These are phyloP conservation scores for Boletus sp. DNA, from an alignment of 768 basidiomycete genomes.

Conservation along the genomic window DNA sequence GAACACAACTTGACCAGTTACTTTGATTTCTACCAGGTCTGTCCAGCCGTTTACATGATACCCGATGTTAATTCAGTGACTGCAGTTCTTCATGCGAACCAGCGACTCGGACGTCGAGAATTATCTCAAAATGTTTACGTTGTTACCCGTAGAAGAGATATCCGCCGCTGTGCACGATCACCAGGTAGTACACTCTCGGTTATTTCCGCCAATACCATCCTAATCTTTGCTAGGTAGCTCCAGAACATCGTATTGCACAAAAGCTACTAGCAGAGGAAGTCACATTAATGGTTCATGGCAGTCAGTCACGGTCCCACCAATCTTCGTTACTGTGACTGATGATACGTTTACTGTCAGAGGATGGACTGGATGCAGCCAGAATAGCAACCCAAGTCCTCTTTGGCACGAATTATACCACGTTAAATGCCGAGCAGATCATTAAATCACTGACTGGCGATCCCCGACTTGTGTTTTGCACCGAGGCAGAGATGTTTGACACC, in stretches of 20 bases:
- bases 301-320: conserved; percentile 32
- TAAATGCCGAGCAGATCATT: conserved; percentile 56
- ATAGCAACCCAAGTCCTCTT: conserved; percentile 47
- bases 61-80: neutral
- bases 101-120: conserved; percentile 75
- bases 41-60: neutral
- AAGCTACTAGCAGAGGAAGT: conserved; percentile 53
- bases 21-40: conserved; percentile 93
- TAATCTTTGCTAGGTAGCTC: conserved; percentile 23
- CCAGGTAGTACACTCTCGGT: conserved; percentile 35
- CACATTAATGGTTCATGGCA: conserved; percentile 56
- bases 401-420: conserved; percentile 33
- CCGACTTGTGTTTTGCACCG: conserved; percentile 52
- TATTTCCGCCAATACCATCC: neutral
- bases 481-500: conserved; percentile 48
- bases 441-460: conserved; percentile 63
- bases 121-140: conserved; percentile 80
- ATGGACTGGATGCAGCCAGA: conserved; percentile 40
- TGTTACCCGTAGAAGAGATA: conserved; percentile 61
- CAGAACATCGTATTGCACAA: conserved; percentile 47
- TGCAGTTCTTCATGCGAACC: conserved; percentile 84
- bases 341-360: conserved; percentile 25
- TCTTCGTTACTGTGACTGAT: neutral
- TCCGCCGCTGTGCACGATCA: conserved; percentile 56
- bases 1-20: conserved; percentile 74